Evolutionary conservation across 176 grass and related monocot genomes (phyloP).

Genomic region (Ensete glaucum): DNA sequence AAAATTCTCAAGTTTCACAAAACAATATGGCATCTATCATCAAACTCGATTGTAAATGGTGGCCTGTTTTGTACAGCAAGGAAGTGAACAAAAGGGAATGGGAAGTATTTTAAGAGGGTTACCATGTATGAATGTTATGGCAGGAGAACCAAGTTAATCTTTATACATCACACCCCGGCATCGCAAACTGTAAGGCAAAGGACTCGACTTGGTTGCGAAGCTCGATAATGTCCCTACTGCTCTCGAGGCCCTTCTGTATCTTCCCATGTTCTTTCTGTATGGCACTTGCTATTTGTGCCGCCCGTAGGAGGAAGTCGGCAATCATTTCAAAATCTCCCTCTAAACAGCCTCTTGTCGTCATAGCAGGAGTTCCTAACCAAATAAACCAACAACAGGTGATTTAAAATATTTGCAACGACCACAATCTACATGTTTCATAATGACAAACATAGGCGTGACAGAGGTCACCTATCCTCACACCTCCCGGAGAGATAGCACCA

Average conservation of each 20-base stretch:
- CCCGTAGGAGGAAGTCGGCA: conserved; percentile 54
- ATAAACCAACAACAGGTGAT: background rate
- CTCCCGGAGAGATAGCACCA: conserved; percentile 46
- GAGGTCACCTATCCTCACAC: conserved; percentile 61
- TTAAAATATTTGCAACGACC: background rate
- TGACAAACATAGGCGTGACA: background rate
- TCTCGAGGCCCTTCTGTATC: conserved; percentile 45
- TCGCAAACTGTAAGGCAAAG: conserved; percentile 41
- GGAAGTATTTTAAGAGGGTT: background rate
- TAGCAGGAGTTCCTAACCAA: conserved; percentile 59
- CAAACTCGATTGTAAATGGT: background rate
- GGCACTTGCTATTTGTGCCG: conserved; percentile 52
- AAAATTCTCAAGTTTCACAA: background rate
- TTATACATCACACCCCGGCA: conserved; percentile 39
- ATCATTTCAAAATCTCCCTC: conserved; percentile 72
- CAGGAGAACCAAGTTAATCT: background rate
- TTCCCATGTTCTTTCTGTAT: conserved; percentile 65
- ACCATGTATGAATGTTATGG: too few relatives aligned
- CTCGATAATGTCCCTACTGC: conserved; percentile 45
- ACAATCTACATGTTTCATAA: background rate
- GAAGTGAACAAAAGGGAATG: background rate
- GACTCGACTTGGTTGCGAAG: conserved; percentile 28
- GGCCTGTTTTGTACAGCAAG: background rate
- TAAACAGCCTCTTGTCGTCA: conserved; percentile 82
- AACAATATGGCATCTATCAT: background rate